Evolutionary conservation across 441 rosid species (phyloP).

Genomic region (Corymbia citriodora): DNA sequence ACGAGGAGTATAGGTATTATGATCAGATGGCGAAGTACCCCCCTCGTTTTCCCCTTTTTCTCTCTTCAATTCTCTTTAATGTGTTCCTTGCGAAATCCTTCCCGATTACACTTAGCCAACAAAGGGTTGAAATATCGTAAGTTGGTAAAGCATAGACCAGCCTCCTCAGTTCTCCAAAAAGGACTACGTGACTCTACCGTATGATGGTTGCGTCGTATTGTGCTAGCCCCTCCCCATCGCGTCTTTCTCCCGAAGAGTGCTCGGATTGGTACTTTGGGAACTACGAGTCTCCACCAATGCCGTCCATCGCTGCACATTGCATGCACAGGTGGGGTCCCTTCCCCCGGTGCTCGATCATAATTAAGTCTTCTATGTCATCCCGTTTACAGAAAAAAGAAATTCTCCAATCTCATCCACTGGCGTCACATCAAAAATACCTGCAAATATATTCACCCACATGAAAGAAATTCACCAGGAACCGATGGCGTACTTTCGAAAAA

Average conservation of each 20-base stretch:
- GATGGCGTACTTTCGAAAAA: neutral
- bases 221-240: neutral
- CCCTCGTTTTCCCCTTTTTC: neutral
- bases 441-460: neutral
- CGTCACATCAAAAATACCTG: neutral
- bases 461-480: neutral
- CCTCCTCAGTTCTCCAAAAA: neutral
- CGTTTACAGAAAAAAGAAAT: neutral
- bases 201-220: neutral
- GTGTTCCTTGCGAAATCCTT: neutral
- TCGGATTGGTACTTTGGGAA: neutral
- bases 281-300: neutral
- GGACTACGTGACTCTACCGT: neutral
- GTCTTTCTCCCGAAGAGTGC: neutral
- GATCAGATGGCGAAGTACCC: neutral
- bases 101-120: neutral
- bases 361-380: neutral
- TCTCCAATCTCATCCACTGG: neutral
- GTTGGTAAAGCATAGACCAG: neutral
- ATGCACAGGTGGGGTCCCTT: neutral
- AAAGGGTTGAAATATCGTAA: neutral
- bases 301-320: neutral
- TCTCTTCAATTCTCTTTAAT: neutral
- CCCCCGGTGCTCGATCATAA: neutral
- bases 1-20: neutral